Evolutionary conservation across 495 filamentous ascomycete genomes (phyloP).

Genomic region (Podospora didyma): DNA sequence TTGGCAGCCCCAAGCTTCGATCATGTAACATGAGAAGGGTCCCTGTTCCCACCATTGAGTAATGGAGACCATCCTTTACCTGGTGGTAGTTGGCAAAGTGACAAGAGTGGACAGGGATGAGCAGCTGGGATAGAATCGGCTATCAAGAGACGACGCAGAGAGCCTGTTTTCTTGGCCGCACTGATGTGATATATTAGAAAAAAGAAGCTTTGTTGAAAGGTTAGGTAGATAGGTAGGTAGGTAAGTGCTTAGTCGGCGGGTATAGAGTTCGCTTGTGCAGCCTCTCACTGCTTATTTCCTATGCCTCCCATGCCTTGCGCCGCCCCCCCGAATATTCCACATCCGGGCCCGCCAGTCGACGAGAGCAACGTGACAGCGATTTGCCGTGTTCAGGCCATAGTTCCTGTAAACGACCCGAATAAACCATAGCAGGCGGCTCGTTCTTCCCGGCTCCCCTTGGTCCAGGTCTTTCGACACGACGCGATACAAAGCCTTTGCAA

Average conservation of each 20-base stretch:
- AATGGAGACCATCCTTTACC: not conserved
- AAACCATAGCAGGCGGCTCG: slow-evolving; percentile 35
- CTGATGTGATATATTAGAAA: too few species aligned
- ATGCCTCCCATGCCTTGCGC: slow-evolving; percentile 6
- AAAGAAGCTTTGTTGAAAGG: not conserved
- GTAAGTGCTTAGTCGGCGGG: not conserved
- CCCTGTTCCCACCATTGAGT: not conserved
- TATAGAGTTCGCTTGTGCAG: slow-evolving; percentile 5
- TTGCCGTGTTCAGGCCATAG: slow-evolving; percentile 26
- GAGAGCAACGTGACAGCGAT: slow-evolving; percentile 19
- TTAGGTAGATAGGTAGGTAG: not conserved
- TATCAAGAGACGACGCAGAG: too few species aligned
- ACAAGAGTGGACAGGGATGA: too few species aligned
- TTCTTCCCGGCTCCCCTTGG: slow-evolving; percentile 29
- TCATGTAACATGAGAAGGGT: not conserved
- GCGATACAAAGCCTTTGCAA: slow-evolving; percentile 33
- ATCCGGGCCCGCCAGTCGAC: slow-evolving; percentile 23
- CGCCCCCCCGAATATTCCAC: slow-evolving; percentile 3
- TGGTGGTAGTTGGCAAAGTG: too few species aligned
- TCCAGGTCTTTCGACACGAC: slow-evolving; percentile 36
- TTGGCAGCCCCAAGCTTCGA: not conserved
- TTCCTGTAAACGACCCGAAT: slow-evolving; percentile 29
- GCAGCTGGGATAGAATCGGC: too few species aligned
- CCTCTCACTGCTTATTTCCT: slow-evolving; percentile 2
- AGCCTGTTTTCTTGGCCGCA: too few species aligned